These are phyloP conservation scores for Pleurotus tuoliensis DNA, from an alignment of 768 basidiomycete species.

Conservation along the genomic window DNA sequence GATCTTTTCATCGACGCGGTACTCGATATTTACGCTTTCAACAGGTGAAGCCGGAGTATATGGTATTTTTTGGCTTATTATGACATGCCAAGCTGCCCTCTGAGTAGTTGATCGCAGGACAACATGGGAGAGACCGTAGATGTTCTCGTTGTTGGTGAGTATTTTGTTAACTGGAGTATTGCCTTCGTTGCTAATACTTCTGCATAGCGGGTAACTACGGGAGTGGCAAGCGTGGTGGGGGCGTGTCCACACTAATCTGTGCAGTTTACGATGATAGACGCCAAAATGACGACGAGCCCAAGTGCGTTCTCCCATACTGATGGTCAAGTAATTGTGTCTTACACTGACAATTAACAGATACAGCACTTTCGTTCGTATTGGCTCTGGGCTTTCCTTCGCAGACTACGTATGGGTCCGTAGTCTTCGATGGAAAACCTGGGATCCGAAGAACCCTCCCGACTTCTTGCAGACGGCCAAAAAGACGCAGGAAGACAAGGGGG, in stretches of 20 bases:
- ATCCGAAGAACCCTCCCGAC: constrained; percentile 65
- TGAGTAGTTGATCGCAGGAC: constrained; percentile 44
- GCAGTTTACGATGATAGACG: constrained; percentile 80
- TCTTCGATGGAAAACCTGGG: constrained; percentile 82
- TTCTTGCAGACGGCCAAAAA: constrained; percentile 64
- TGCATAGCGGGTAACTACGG: constrained; percentile 84
- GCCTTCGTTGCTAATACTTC: neutral
- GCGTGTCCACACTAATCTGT: constrained; percentile 86
- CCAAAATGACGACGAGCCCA: constrained; percentile 53
- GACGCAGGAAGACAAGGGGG: constrained; percentile 76
- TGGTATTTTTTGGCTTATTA: constrained; percentile 41
- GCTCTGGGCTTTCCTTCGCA: constrained; percentile 79
- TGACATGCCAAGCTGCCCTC: neutral
- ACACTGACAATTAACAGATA: constrained; percentile 47
- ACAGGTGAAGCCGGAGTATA: constrained; percentile 83
- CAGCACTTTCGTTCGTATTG: constrained; percentile 84
- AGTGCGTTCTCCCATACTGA: constrained; percentile 32
- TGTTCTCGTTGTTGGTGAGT: constrained; percentile 81
- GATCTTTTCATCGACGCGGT: neutral
- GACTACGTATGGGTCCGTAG: constrained; percentile 84
- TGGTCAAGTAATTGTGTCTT: constrained; percentile 1
- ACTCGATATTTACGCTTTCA: neutral
- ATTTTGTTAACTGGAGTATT: neutral
- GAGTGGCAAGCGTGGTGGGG: constrained; percentile 78
- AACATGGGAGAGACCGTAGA: constrained; percentile 93